Conservation (phyloP, 179 eudicot genomes). For the Pouteria campechiana region DNA sequence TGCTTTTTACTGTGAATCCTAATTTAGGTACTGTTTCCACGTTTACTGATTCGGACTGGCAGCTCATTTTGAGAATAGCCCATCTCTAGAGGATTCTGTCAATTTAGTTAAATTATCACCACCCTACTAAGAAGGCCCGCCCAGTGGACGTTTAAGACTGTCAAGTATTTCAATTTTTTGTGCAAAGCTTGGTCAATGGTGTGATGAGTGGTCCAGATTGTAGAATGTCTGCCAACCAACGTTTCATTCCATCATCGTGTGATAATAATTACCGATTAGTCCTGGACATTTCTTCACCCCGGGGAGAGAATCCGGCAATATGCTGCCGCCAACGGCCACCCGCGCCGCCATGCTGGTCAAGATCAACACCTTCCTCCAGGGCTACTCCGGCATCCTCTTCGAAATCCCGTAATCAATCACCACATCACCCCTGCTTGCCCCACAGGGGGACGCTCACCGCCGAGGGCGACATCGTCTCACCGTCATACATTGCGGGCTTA, state of each 20-base stretch:
- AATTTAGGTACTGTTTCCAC: no score
- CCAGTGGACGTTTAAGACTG: no score
- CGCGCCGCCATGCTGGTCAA: slow-evolving; percentile 19
- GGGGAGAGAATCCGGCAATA: slow-evolving; percentile 5
- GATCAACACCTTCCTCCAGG: slow-evolving; percentile 20
- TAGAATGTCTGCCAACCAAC: background rate
- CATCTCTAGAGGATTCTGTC: no score
- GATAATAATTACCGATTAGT: no score
- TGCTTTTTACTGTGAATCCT: no score
- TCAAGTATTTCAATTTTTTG: background rate
- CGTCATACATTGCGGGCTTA: slow-evolving; percentile 16
- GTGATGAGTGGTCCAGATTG: background rate
- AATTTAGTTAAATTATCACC: no score
- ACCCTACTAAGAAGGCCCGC: no score
- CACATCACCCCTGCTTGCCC: slow-evolving; percentile 20
- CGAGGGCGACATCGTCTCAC: slow-evolving; percentile 15
- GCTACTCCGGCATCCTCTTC: slow-evolving; percentile 18
- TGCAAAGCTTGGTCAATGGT: background rate
- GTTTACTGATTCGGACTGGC: no score
- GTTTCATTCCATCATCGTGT: background rate
- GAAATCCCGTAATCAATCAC: slow-evolving; percentile 14
- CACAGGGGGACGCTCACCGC: slow-evolving; percentile 16
- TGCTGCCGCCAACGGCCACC: slow-evolving; percentile 10
- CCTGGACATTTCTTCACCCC: slow-evolving; percentile 10
- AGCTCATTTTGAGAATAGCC: no score